Evolutionary conservation across 495 filamentous ascomycete genomes (phyloP).

Genomic region (Daldinia decipiens): DNA sequence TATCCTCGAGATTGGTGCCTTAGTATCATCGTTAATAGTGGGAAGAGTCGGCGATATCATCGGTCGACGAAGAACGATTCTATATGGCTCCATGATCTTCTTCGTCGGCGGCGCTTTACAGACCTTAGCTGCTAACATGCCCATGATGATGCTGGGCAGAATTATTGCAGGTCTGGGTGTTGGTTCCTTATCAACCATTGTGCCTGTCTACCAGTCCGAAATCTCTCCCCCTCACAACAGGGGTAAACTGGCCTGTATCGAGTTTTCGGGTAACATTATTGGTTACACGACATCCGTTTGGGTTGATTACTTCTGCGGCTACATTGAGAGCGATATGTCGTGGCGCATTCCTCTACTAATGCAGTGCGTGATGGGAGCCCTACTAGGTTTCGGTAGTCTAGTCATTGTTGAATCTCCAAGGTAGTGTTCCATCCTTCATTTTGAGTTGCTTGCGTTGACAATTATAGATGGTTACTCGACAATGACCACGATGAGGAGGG

Average conservation of each 20-base stretch:
- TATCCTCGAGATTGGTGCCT: conserved; percentile 92
- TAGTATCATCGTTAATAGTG: conserved; percentile 89
- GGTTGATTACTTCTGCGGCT: conserved; percentile 98
- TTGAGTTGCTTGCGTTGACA: conserved; percentile 31
- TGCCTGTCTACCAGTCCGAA: conserved; percentile 97
- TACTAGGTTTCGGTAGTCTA: conserved; percentile 85
- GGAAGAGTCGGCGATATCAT: conserved; percentile 92
- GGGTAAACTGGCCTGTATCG: conserved; percentile 95
- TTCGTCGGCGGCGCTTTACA: conserved; percentile 90
- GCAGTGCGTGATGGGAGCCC: conserved; percentile 91
- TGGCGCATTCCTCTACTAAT: conserved; percentile 93
- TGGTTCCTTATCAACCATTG: conserved; percentile 93
- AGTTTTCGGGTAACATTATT: conserved; percentile 96
- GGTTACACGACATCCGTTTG: conserved; percentile 97
- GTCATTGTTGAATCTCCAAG: conserved; percentile 96
- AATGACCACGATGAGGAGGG: conserved; percentile 99
- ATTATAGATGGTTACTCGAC: conserved; percentile 89
- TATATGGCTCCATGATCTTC: conserved; percentile 94
- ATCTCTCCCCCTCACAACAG: conserved; percentile 97
- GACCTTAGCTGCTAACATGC: conserved; percentile 80
- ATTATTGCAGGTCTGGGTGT: conserved; percentile 94
- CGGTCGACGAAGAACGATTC: conserved; percentile 87
- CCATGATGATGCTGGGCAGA: conserved; percentile 92
- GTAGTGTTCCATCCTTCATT: conserved; percentile 59
- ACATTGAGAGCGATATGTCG: conserved; percentile 82